Evolutionary conservation across 1,284 basidiomycete genomes (phyloP).

Genomic region (Microbotryum intermedium): DNA sequence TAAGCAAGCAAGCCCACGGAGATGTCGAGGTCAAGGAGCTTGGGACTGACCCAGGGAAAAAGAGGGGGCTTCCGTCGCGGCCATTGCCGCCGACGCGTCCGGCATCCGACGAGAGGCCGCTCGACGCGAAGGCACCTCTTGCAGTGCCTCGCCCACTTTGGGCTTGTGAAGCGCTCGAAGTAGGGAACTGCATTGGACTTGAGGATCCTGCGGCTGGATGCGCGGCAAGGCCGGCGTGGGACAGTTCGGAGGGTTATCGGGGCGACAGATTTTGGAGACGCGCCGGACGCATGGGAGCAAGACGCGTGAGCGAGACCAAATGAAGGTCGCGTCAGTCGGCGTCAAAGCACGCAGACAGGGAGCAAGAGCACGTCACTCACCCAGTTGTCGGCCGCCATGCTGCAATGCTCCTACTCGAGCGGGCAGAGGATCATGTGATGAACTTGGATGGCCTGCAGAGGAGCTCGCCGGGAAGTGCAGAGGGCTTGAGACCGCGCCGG

Average conservation of each 20-base stretch:
- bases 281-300: not conserved
- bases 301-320: not conserved
- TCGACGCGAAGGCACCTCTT: not conserved
- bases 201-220: slow-evolving; percentile 7
- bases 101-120: slow-evolving; percentile 13
- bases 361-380: too few species aligned
- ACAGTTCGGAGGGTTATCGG: not conserved
- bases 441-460: not conserved
- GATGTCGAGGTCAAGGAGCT: not conserved
- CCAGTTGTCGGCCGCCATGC: too few species aligned
- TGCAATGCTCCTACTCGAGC: not conserved
- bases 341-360: not conserved
- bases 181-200: slow-evolving; percentile 22
- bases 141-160: slow-evolving; percentile 12
- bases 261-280: slow-evolving; percentile 5
- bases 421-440: not conserved
- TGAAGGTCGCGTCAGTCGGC: not conserved
- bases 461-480: not conserved
- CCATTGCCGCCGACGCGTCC: not conserved
- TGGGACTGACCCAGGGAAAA: slow-evolving; percentile 25
- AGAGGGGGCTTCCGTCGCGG: slow-evolving; percentile 12
- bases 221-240: not conserved
- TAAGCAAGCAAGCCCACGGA: not conserved
- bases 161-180: slow-evolving; percentile 8
- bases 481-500: too few species aligned